A percentile compares a stretch with the other conserved stretches of the same genome.
phyloP scores from a whole-genome alignment of 208 protist species.

The Endotrypanum monterogeii region DNA sequence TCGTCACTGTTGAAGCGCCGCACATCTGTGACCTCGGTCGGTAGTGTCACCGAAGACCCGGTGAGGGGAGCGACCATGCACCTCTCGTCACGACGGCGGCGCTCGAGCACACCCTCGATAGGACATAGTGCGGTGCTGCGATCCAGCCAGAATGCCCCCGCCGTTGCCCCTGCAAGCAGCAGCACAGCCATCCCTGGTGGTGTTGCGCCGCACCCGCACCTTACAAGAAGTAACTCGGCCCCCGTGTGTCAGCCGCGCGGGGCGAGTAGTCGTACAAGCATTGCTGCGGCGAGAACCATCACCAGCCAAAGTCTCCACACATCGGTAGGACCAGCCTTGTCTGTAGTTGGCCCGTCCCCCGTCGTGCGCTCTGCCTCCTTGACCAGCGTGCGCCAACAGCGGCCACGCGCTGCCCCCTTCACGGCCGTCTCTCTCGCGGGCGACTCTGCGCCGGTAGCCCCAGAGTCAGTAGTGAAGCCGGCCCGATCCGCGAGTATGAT shows the following conservation, averaged over 20 bases:
- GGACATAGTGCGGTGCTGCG: too few species aligned
- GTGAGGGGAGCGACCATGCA: not conserved
- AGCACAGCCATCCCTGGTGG: not conserved
- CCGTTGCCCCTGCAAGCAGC: not conserved
- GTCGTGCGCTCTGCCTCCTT: conserved; percentile 8
- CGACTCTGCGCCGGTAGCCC: not conserved
- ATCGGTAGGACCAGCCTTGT: not conserved
- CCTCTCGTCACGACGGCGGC: not conserved
- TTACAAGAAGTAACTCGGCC: conserved; percentile 2
- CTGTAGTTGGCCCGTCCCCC: not conserved
- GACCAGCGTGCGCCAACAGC: not conserved
- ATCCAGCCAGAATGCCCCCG: not conserved
- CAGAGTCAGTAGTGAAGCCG: not conserved
- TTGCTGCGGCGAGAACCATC: not conserved
- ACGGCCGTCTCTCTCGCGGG: not conserved
- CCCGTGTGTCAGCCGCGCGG: not conserved
- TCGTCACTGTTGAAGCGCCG: conserved; percentile 15
- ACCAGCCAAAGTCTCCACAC: not conserved
- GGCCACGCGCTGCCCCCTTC: not conserved
- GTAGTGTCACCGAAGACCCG: not conserved
- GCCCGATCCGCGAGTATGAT: not conserved
- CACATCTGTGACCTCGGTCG: not conserved
- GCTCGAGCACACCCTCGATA: conserved; percentile 1
- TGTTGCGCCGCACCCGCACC: not conserved
- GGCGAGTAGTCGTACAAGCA: not conserved